phyloP scores from a whole-genome alignment of 1,284 basidiomycete genomes.

The Marasmius oreades region DNA sequence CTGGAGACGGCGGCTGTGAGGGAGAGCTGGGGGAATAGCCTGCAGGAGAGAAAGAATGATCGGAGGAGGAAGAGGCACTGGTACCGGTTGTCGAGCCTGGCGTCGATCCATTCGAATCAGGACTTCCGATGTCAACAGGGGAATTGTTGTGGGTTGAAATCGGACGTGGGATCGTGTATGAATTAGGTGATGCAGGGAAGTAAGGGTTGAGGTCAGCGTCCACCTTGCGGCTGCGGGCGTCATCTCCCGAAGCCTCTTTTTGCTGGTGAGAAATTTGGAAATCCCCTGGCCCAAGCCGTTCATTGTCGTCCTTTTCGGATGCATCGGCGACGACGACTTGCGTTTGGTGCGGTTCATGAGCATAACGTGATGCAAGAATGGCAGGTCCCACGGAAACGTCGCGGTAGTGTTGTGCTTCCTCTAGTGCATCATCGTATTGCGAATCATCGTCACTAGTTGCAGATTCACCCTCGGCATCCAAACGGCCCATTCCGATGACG shows the following conservation, averaged over 20 bases:
- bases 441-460: constrained; percentile 24
- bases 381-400: not conserved
- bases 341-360: not conserved
- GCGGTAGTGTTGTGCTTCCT: constrained; percentile 17
- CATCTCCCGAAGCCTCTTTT: constrained; percentile 5
- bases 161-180: not conserved
- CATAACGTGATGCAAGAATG: not conserved
- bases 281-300: not conserved
- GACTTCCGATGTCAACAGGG: constrained; percentile 17
- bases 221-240: constrained; percentile 12
- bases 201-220: constrained; percentile 34
- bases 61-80: constrained; percentile 4
- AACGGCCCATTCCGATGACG: constrained; percentile 81
- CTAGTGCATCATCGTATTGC: constrained; percentile 15
- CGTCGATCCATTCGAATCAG: constrained; percentile 20
- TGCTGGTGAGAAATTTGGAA: constrained; percentile 6
- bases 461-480: constrained; percentile 48
- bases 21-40: not conserved
- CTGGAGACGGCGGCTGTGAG: not conserved
- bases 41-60: constrained; percentile 6
- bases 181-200: constrained; percentile 30
- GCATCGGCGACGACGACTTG: constrained; percentile 1
- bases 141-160: constrained; percentile 4
- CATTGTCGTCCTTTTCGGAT: not conserved
- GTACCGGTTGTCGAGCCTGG: constrained; percentile 12